A percentile compares a stretch with the other conserved stretches of the same genome.
phyloP scores from a whole-genome alignment of 2,329 filamentous ascomycete species.

The Fusarium algeriense region DNA sequence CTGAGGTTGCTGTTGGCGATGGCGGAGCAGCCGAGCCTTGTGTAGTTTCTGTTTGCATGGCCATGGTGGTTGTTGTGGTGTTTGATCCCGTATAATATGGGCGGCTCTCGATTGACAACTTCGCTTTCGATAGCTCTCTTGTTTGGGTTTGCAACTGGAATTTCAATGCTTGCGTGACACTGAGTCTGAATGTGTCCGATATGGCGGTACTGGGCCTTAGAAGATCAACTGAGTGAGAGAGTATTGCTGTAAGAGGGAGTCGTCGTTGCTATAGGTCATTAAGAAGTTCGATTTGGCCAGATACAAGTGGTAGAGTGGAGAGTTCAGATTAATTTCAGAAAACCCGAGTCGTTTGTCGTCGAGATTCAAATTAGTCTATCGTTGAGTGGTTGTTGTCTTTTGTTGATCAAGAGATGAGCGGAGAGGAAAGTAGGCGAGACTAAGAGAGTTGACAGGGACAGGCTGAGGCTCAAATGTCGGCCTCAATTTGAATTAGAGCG shows the following conservation, averaged over 20 bases:
- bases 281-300: slow-evolving; percentile 27
- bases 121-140: not conserved
- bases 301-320: slow-evolving; percentile 43
- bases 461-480: slow-evolving; percentile 39
- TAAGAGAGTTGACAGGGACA: slow-evolving; percentile 24
- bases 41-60: slow-evolving; percentile 38
- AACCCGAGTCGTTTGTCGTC: slow-evolving; percentile 7
- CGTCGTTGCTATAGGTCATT: slow-evolving; percentile 33
- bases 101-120: not conserved
- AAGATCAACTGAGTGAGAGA: slow-evolving; percentile 7
- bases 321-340: slow-evolving; percentile 30
- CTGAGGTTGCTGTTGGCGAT: slow-evolving; percentile 48
- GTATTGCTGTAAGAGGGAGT: not conserved
- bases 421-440: slow-evolving; percentile 32
- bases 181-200: slow-evolving; percentile 10
- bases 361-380: slow-evolving; percentile 11
- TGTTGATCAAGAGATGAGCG: slow-evolving; percentile 21
- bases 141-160: not conserved
- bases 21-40: slow-evolving; percentile 45
- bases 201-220: slow-evolving; percentile 6
- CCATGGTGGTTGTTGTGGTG: slow-evolving; percentile 33
- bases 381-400: slow-evolving; percentile 22
- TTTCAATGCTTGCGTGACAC: not conserved
- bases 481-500: slow-evolving; percentile 36
- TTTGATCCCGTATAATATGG: slow-evolving; percentile 4